Base-by-base conservation (phyloP, 1,284 basidiomycete species). In the Cutaneotrichosporon cyanovorans region DNA sequence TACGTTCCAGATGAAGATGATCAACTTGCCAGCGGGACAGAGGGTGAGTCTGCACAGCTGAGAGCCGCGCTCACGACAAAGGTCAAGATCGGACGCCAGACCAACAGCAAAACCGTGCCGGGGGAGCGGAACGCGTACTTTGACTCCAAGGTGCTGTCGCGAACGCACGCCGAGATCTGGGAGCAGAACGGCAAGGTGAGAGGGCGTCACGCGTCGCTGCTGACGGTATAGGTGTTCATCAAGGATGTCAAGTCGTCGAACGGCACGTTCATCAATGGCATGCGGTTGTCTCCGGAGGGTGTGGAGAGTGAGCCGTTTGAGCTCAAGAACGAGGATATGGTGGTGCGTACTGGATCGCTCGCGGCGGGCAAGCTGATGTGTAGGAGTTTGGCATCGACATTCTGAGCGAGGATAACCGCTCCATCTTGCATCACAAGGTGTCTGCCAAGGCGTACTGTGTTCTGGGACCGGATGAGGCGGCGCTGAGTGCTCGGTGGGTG, bases 321-420 rank as follows among this genome's bases (percentile, higher is more conserved):
- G 72, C 80, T 99, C 35, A 92, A 95, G 75, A 85, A 81, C 38
- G 92, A 95, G 61, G 92, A 97, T 66, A 85, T 92, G 55, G 83
- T 89, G 53, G 83, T 84, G 68, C 50, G 82, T 77, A 19, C 25
- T 3, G 4, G 23, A 7, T 25, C 16, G 5, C 2, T 5, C 16
- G 20, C 18, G 18, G 10, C 7, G 28, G 21, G 7, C 30, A 9
- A 32, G 19, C 28, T 39, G 11, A 37, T 6, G 7, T 20, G 0
- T 61, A 90, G 87, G 92, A 97, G 80, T 96, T 96, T 66, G 92
- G 93, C 51, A 98, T 98, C 67, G 95, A 98, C 74, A 98, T 98
- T 54, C 87, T 96, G 47, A 89, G 89, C 52, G 93, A 99, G 65
- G 95, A 98, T 75, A 96, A 95, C 77, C 90, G 91, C 73, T 91